A percentile compares a stretch with the other conserved stretches of the same genome.
Evolutionary conservation across 208 protist genomes (phyloP).

Genomic region (Plasmodiophora brassicae): DNA sequence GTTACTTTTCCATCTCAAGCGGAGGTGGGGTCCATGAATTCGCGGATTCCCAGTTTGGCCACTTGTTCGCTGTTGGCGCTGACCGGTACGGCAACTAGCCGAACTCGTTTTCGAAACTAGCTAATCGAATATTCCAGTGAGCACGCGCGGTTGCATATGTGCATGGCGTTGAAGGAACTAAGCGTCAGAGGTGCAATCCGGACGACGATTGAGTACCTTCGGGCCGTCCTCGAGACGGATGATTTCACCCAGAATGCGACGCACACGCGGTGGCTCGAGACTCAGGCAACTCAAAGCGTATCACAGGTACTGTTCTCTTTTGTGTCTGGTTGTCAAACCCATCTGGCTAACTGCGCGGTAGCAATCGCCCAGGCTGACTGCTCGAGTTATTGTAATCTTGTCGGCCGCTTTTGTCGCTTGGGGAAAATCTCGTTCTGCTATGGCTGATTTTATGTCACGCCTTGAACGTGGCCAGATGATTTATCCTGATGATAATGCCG

Average conservation of each 20-base stretch:
- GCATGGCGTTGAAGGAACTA: background rate
- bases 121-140: background rate
- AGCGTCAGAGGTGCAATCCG: conserved; percentile 87
- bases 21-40: conserved; percentile 63
- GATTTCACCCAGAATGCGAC: conserved; percentile 49
- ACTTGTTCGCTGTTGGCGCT: conserved; percentile 49
- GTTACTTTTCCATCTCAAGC: conserved; percentile 89
- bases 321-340: too few species aligned
- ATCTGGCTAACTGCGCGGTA: too few species aligned
- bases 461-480: too few species aligned
- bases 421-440: too few species aligned
- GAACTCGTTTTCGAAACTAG: background rate
- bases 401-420: too few species aligned
- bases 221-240: conserved; percentile 58
- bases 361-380: too few species aligned
- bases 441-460: too few species aligned
- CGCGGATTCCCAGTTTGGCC: conserved; percentile 58
- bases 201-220: conserved; percentile 85
- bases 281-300: conserved; percentile 26
- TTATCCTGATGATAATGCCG: too few species aligned
- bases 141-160: conserved; percentile 10
- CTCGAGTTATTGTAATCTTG: too few species aligned
- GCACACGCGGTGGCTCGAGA: conserved; percentile 23
- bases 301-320: too few species aligned
- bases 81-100: conserved; percentile 21